These are phyloP conservation scores for Rhododendron mucronatum DNA, from an alignment of 148 eudicot genomes.

Conservation along the genomic window DNA sequence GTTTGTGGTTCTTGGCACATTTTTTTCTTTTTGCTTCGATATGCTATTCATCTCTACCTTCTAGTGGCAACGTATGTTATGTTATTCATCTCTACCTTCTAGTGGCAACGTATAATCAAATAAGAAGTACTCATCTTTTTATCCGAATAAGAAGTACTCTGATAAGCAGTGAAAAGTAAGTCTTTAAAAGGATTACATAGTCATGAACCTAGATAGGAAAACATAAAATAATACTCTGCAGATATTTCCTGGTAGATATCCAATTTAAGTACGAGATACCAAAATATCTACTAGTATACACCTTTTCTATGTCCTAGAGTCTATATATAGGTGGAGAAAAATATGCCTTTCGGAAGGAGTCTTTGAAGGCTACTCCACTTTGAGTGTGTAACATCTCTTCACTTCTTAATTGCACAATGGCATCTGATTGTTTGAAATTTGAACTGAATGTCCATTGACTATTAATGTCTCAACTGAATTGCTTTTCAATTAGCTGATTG, in stretches of 20 bases:
- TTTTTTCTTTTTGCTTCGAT: not conserved
- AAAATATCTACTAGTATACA: not conserved
- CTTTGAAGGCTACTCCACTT: not conserved
- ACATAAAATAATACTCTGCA: too few relatives aligned
- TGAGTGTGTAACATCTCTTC: not conserved
- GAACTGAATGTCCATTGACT: not conserved
- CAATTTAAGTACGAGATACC: not conserved
- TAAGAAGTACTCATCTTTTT: not conserved
- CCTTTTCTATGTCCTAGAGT: not conserved
- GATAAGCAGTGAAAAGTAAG: not conserved
- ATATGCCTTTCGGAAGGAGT: not conserved
- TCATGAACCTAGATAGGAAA: not conserved
- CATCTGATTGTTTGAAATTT: not conserved
- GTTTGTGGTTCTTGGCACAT: conserved; percentile 30
- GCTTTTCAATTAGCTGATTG: not conserved
- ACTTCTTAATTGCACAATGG: not conserved
- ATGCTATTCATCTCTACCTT: not conserved
- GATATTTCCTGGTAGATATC: not conserved
- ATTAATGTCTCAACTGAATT: not conserved
- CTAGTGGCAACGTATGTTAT: too few relatives aligned
- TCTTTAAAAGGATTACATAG: not conserved
- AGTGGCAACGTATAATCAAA: not conserved
- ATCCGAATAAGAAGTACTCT: not conserved
- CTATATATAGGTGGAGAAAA: not conserved
- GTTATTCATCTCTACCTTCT: not conserved